Base-by-base conservation (phyloP, 2,329 filamentous ascomycete genomes). In the Fusarium foetens region DNA sequence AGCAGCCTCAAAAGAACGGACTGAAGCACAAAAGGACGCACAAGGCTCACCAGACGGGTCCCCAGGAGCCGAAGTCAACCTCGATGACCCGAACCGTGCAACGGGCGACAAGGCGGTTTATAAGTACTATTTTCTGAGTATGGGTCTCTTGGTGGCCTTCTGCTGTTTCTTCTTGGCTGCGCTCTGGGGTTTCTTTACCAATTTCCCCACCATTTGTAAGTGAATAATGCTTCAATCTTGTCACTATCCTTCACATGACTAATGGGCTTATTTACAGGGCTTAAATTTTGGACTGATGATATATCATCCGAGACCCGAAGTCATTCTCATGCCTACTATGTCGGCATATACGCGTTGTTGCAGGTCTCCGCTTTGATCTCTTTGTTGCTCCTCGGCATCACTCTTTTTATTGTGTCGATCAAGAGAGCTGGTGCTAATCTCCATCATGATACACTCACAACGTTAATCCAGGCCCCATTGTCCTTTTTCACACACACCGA, bases 401-500 rank as follows among this genome's bases (percentile, higher is more conserved):
- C 58, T 8, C 62, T 73, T 7, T 58, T 79, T 16, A 71, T 78
- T 31, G 68, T 72, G 27, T 73, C 78, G 49, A 76, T 80, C 16
- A 75, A 74, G 12, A 73, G 71, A 19, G 79, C 79, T 2, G 82
- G 80, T 9, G 71, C 73, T 0, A 72, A 68, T 5, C 71, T 85
- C 1, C 83, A 84, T 59, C 62, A 74, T 36, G 60, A 66, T 5
- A 77, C 80, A 23, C 74, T 84, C 19, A 62, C 36, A 5, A 81
- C 81, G 0, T 72, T 83, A 2, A 69, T 82, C 14, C 73, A 72
- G 3, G 84, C 84, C 2, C 82, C 84, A 1, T 68, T 86, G 41
- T 70, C 70, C 12, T 84, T 85, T 67, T 84, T 85, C 27, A 80
- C 81, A 1, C 78, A 65, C 0, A 85, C 81, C 0, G 84, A 86